Evolutionary conservation across 2,329 filamentous ascomycete genomes (phyloP).

Genomic region (Cladosporium austrohemisphaericum): DNA sequence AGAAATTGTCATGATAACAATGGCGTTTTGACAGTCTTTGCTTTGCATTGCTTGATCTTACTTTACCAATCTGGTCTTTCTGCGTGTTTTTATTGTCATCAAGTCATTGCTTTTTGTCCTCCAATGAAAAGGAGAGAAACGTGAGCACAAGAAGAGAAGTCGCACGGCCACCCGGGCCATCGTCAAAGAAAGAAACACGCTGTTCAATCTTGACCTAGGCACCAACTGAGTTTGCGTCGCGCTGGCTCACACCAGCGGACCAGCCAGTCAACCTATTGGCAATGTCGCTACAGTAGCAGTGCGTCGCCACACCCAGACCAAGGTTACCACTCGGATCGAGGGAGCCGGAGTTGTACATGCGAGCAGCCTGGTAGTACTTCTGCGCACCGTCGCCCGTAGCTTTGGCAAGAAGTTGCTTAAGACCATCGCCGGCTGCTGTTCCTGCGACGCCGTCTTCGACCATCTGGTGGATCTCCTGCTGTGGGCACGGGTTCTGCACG

Average conservation of each 20-base stretch:
- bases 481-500: constrained; percentile 39
- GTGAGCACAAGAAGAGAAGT: background rate
- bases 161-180: background rate
- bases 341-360: constrained; percentile 50
- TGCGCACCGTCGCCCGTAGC: constrained; percentile 32
- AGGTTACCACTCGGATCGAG: constrained; percentile 34
- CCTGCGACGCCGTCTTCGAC: constrained; percentile 44
- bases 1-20: no score
- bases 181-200: background rate
- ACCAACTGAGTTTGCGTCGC: background rate
- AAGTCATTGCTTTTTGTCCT: no score
- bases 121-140: background rate
- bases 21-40: no score
- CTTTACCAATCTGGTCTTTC: no score
- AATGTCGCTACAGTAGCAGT: constrained; percentile 53
- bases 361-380: constrained; percentile 48
- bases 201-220: background rate
- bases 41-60: no score
- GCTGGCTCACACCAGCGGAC: constrained; percentile 20
- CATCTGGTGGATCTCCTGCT: constrained; percentile 38
- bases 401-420: constrained; percentile 38
- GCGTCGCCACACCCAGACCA: constrained; percentile 45
- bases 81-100: no score
- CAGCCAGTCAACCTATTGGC: constrained; percentile 49
- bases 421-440: constrained; percentile 40